Percentiles rank a stretch among this genome's conserved stretches.
These are phyloP conservation scores for Sporothrix protearum DNA, from an alignment of 2,329 filamentous ascomycete species.

Conservation along the genomic window DNA sequence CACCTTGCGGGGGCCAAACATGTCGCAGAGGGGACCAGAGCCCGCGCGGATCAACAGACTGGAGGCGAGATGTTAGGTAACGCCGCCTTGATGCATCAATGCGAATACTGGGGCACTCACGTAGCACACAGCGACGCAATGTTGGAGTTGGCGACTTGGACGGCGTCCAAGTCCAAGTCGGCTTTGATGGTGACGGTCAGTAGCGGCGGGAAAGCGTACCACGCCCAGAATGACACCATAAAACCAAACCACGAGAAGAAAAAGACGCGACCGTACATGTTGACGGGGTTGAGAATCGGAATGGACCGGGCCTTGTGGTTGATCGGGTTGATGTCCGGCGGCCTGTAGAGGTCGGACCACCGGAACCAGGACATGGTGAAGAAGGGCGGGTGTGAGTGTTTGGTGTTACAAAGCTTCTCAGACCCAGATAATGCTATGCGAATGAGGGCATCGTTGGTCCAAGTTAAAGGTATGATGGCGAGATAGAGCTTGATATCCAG, in stretches of 20 bases:
- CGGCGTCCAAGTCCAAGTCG: constrained; percentile 67
- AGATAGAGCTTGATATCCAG: neutral
- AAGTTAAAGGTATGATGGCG: neutral
- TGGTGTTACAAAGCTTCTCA: neutral
- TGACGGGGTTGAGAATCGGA: constrained; percentile 71
- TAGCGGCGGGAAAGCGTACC: constrained; percentile 88
- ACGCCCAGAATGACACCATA: constrained; percentile 84
- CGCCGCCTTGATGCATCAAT: neutral
- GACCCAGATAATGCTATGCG: neutral
- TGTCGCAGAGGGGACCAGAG: constrained; percentile 80
- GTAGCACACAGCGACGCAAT: constrained; percentile 75
- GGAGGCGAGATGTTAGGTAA: neutral
- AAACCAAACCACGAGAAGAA: constrained; percentile 88
- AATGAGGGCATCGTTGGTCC: neutral
- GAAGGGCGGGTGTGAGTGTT: neutral
- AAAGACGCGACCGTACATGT: constrained; percentile 81
- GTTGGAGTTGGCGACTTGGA: constrained; percentile 82
- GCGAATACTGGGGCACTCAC: constrained; percentile 38
- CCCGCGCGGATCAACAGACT: constrained; percentile 71
- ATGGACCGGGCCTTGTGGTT: constrained; percentile 79
- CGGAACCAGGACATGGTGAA: constrained; percentile 36
- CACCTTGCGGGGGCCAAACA: constrained; percentile 73
- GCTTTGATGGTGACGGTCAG: constrained; percentile 73
- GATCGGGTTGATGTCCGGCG: constrained; percentile 76
- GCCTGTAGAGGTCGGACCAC: constrained; percentile 44